phyloP scores from a whole-genome alignment of 371 early-diverging fungal species.

The Blyttiomyces sp. region DNA sequence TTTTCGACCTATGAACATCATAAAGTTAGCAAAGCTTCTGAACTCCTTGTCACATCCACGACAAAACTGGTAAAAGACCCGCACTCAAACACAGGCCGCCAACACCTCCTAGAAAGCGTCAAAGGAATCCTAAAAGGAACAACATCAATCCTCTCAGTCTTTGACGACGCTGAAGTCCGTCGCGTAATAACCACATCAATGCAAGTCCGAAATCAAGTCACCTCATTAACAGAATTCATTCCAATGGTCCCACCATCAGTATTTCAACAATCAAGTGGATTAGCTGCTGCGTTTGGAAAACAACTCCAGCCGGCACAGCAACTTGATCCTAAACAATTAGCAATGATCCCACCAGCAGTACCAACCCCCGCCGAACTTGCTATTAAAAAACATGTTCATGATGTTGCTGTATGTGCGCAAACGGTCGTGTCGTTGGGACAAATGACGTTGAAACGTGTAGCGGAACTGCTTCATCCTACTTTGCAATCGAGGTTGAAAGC shows the following conservation, averaged over 20 bases:
- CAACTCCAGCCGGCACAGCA: constrained; percentile 2
- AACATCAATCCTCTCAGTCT: constrained; percentile 32
- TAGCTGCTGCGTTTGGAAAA: background rate
- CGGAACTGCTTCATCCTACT: constrained; percentile 33
- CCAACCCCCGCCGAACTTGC: too few relatives aligned
- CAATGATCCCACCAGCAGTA: background rate
- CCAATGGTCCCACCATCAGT: background rate
- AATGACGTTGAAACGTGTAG: constrained; percentile 32
- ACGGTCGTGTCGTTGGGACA: constrained; percentile 35
- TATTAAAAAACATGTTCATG: too few relatives aligned
- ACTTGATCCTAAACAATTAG: background rate
- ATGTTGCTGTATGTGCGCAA: constrained; percentile 28
- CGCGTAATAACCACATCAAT: constrained; percentile 24
- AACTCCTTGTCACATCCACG: constrained; percentile 31
- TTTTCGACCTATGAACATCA: background rate
- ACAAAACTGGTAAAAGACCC: constrained; percentile 35
- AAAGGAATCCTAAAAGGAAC: constrained; percentile 49
- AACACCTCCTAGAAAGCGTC: constrained; percentile 43
- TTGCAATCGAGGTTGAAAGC: constrained; percentile 31
- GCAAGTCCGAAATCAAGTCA: constrained; percentile 5
- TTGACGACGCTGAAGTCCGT: constrained; percentile 50
- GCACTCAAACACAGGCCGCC: constrained; percentile 32
- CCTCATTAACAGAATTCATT: too few relatives aligned
- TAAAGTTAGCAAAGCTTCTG: constrained; percentile 37
- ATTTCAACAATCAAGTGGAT: background rate